Evolutionary conservation across 805 yeast species (phyloP), one percentile per base, ranked within the genome.

Genomic region (Metschnikowia santaceciliae): DNA sequence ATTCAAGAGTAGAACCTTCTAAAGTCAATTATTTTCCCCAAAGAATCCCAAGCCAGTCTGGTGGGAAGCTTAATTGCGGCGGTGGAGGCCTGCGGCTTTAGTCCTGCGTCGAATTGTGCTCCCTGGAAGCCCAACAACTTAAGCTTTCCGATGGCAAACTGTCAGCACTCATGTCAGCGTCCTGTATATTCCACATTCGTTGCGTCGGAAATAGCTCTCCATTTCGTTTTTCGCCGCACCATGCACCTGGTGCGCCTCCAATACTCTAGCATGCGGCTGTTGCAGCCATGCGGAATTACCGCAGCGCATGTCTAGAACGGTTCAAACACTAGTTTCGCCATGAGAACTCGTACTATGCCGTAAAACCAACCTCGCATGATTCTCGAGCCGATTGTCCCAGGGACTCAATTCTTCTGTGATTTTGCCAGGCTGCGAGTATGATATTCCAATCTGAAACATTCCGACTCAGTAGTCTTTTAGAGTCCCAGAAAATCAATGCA

Each of bases 251-350:
- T 23, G 42, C 42, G 32, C 23, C 42, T 39, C 42, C 42, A 23
- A 4, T n/a, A n/a, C 32, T 39, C 32, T 23, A 39, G 19, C 42
- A 39, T 39, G 42, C 42, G 42, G 42, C 17, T 40, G 43, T 40
- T 40, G 43, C 43, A 40, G 43, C 43, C 43, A 30, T 30, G 34
- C 34, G 20, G 34, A 40, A 26, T 15, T 26, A 40, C 43, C 43
- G 43, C 33, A 17, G 22, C 22, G 34, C 43, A 17, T 40, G 32
- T 30, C 43, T 40, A 30, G 43, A 40, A 26, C 42, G 32, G 32
- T 19, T 23, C 42, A 39, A 39, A 20, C 32, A 23, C 10, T 39
- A n/a, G 7, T 10, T 37, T 37, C 13, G 40, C 40, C 30, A 39
- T 23, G 19, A 17, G 32, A 39, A 20, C 15, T 20, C 40, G 14